Evolutionary conservation across 108 stramenopile genomes (phyloP).

Genomic region (Aurantiochytrium sp.): DNA sequence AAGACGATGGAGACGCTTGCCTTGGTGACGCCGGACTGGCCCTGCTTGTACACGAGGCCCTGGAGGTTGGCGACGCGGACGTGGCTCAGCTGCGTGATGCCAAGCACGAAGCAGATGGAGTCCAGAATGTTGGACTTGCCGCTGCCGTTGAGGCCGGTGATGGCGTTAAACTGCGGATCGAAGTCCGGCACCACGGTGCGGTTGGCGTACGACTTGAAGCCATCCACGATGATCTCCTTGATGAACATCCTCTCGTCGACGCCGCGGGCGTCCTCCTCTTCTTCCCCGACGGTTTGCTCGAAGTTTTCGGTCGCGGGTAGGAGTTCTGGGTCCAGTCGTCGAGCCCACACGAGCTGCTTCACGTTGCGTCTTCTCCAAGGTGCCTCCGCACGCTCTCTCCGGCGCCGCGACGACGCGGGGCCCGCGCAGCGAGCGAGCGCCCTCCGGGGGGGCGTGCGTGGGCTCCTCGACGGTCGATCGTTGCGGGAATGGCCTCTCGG

Average conservation of each 20-base stretch:
- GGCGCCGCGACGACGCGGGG: too few relatives aligned
- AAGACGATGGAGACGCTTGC: slow-evolving; percentile 92
- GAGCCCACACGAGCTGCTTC: too few relatives aligned
- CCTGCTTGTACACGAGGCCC: slow-evolving; percentile 98
- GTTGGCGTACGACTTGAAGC: slow-evolving; percentile 98
- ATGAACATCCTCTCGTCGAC: slow-evolving; percentile 69
- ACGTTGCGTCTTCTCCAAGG: too few relatives aligned
- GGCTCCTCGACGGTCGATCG: too few relatives aligned
- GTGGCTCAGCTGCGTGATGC: slow-evolving; percentile 91
- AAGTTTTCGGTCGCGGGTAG: not conserved
- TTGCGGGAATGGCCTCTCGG: too few relatives aligned
- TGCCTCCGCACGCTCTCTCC: too few relatives aligned
- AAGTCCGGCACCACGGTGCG: slow-evolving; percentile 93
- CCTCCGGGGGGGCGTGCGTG: too few relatives aligned
- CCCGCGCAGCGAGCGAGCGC: too few relatives aligned
- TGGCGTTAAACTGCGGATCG: slow-evolving; percentile 98
- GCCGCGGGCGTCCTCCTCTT: not conserved
- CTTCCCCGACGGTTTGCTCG: not conserved
- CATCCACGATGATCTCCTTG: slow-evolving; percentile 93
- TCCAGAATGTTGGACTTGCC: slow-evolving; percentile 98
- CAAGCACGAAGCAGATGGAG: slow-evolving; percentile 97
- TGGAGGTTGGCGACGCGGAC: slow-evolving; percentile 93
- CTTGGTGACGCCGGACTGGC: slow-evolving; percentile 97
- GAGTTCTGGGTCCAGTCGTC: too few relatives aligned
- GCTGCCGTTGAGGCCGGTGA: slow-evolving; percentile 96